These are phyloP conservation scores for Knoxdaviesia capensis DNA, from an alignment of 2,329 filamentous ascomycete species.

Conservation along the genomic window DNA sequence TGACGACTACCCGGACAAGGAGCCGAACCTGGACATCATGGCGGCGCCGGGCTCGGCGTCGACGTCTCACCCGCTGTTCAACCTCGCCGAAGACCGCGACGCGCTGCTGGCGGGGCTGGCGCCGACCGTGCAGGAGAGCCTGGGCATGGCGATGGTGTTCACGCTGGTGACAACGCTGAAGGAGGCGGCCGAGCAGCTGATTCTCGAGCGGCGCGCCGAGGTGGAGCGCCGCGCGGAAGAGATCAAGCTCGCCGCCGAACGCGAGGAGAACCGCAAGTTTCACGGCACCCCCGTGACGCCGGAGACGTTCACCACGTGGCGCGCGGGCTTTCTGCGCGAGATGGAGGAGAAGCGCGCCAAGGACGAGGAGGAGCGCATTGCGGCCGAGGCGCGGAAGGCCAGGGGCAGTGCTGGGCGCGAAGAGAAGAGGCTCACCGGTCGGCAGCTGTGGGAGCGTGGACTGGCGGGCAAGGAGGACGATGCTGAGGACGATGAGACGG, in stretches of 20 bases:
- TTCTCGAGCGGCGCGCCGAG: conserved; percentile 50
- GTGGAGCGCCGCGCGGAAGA: conserved; percentile 38
- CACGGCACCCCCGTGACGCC: conserved; percentile 76
- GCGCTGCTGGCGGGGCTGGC: conserved; percentile 49
- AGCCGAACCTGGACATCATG: conserved; percentile 64
- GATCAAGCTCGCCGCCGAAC: conserved; percentile 39
- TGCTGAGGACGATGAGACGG: conserved; percentile 42
- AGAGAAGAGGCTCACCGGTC: conserved; percentile 50
- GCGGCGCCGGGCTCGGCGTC: conserved; percentile 47
- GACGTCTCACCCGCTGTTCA: conserved; percentile 50
- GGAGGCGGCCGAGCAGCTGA: conserved; percentile 72
- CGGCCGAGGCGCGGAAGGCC: conserved; percentile 63
- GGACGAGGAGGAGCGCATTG: conserved; percentile 53
- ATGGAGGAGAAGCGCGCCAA: conserved; percentile 51
- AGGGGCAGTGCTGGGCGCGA: conserved; percentile 39
- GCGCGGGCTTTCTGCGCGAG: conserved; percentile 57
- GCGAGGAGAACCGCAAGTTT: conserved; percentile 92
- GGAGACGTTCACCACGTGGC: conserved; percentile 71
- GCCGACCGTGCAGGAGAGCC: conserved; percentile 69
- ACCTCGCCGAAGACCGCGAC: conserved; percentile 61
- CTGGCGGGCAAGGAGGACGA: conserved; percentile 46
- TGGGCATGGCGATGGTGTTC: conserved; percentile 97
- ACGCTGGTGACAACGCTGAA: conserved; percentile 74
- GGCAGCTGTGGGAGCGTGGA: conserved; percentile 60
- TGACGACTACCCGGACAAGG: conserved; percentile 74